Evolutionary conservation across 805 yeast genomes (phyloP).

Genomic region (Maudiozyma turicensis): DNA sequence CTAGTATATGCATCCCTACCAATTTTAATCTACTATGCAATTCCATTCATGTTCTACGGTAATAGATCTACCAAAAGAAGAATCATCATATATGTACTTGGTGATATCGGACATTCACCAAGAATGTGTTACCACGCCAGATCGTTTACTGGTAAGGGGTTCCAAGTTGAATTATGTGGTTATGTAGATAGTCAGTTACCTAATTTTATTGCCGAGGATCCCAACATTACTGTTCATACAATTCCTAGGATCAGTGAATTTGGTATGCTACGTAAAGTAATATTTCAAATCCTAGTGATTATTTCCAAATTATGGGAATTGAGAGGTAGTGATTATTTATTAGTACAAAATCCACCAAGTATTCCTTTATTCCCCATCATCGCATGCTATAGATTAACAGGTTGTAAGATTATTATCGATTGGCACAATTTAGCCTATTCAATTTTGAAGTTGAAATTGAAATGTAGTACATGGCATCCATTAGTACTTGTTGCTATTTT

Average conservation of each 20-base stretch:
- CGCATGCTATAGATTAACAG: constrained; percentile 44
- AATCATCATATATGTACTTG: constrained; percentile 73
- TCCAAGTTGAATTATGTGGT: constrained; percentile 77
- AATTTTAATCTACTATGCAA: constrained; percentile 22
- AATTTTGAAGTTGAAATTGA: constrained; percentile 58
- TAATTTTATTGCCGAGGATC: constrained; percentile 38
- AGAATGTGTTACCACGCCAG: constrained; percentile 86
- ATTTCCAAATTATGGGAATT: constrained; percentile 40
- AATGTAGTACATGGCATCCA: constrained; percentile 41
- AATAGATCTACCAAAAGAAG: constrained; percentile 36
- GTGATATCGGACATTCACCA: constrained; percentile 93
- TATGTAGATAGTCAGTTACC: constrained; percentile 56
- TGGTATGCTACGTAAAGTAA: constrained; percentile 40
- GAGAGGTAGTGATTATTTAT: constrained; percentile 54
- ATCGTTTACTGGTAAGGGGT: constrained; percentile 59
- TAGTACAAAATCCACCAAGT: constrained; percentile 90
- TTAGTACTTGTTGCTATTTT: constrained; percentile 48
- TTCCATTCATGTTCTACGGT: constrained; percentile 31
- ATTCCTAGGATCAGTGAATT: constrained; percentile 9
- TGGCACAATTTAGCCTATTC: constrained; percentile 95
- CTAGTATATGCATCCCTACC: constrained; percentile 38
- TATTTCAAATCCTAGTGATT: constrained; percentile 43
- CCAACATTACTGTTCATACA: constrained; percentile 42
- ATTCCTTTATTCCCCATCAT: constrained; percentile 69
- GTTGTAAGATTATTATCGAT: constrained; percentile 66